A percentile compares a stretch with the other conserved stretches of the same genome.
These are phyloP conservation scores for Tylopilus sp. DNA, from an alignment of 768 basidiomycete species.

Conservation along the genomic window DNA sequence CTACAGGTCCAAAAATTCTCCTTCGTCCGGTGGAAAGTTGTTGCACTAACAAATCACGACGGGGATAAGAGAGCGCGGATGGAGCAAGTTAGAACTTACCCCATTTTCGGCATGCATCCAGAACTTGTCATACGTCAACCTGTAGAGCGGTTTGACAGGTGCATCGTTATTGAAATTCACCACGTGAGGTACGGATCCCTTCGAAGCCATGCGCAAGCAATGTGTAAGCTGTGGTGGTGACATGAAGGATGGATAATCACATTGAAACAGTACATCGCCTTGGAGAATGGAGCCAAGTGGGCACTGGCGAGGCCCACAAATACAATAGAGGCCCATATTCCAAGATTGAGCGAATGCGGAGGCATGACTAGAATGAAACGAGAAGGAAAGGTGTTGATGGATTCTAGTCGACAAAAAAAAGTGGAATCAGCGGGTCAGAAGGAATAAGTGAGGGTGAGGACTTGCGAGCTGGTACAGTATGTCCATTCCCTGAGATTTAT, in stretches of 20 bases:
- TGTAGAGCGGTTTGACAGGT: background rate
- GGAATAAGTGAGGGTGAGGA: background rate
- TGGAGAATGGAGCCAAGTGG: background rate
- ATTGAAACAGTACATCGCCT: conserved; percentile 3
- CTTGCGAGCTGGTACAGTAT: background rate
- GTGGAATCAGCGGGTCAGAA: background rate
- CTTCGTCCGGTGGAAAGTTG: background rate
- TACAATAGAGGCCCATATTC: conserved; percentile 7
- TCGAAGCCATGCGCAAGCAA: background rate
- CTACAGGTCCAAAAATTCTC: conserved; percentile 6
- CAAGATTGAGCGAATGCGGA: background rate
- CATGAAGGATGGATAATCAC: background rate
- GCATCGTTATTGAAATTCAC: background rate
- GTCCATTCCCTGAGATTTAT: conserved; percentile 3
- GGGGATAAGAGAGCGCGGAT: background rate
- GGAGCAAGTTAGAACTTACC: background rate
- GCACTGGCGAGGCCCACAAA: conserved; percentile 11
- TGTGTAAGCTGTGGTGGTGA: background rate
- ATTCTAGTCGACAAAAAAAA: background rate
- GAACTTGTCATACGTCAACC: background rate
- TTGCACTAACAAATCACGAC: conserved; percentile 1
- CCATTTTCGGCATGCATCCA: conserved; percentile 2
- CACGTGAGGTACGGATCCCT: background rate
- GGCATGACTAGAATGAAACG: conserved; percentile 1
- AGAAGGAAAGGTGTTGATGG: background rate